Evolutionary conservation across 768 basidiomycete species (phyloP).

Genomic region (Porpolomopsis calyptriformis): DNA sequence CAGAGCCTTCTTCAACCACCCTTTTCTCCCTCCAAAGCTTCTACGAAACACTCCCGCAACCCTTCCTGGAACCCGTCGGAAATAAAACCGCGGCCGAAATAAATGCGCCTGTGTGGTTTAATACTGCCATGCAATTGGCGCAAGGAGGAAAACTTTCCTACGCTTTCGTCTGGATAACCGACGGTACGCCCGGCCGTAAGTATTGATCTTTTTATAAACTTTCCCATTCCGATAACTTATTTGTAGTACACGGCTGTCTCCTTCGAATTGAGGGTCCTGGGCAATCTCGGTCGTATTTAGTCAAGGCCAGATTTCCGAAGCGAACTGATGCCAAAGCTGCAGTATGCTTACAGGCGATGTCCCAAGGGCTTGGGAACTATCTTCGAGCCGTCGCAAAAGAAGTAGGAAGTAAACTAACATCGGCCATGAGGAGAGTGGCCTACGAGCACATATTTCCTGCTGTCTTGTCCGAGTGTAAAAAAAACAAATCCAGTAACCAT

Average conservation of each 20-base stretch:
- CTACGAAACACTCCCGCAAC: constrained; percentile 55
- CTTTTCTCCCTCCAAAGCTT: constrained; percentile 42
- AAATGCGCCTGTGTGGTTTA: constrained; percentile 46
- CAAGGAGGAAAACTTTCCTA: constrained; percentile 37
- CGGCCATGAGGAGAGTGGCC: constrained; percentile 34
- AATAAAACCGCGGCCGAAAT: constrained; percentile 38
- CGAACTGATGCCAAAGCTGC: constrained; percentile 61
- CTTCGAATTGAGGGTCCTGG: constrained; percentile 45
- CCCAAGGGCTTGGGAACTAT: constrained; percentile 47
- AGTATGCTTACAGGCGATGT: constrained; percentile 54
- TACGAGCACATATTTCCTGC: constrained; percentile 35
- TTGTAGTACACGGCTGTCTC: constrained; percentile 50
- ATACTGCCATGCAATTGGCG: constrained; percentile 38
- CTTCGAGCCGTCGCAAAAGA: constrained; percentile 35
- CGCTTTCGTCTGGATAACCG: constrained; percentile 33
- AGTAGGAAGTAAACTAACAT: constrained; percentile 36
- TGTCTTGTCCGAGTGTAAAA: constrained; percentile 35
- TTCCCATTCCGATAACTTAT: constrained; percentile 5
- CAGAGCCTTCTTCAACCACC: not conserved
- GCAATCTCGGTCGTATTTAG: constrained; percentile 46
- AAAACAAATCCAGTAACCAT: constrained; percentile 27
- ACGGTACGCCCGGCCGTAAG: constrained; percentile 36
- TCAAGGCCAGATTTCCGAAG: constrained; percentile 52
- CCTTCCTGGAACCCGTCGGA: constrained; percentile 45
- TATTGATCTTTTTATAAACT: constrained; percentile 8